Evolutionary conservation across 2,329 filamentous ascomycete genomes (phyloP).

Genomic region (Lecanicillium sp.): DNA sequence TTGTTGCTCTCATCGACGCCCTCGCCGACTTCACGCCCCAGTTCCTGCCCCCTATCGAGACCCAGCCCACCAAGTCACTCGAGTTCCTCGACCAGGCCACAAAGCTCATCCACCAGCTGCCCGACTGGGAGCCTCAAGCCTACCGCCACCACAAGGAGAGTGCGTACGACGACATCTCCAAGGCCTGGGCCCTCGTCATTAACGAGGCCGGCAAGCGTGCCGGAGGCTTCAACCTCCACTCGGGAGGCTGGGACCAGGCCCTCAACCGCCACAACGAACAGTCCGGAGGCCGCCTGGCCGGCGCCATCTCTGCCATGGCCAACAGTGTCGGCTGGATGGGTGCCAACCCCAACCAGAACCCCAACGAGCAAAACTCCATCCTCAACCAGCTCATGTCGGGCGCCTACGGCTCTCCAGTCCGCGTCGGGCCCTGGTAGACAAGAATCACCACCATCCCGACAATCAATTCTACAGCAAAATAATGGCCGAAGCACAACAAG

Average conservation of each 20-base stretch:
- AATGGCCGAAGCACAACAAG: constrained; percentile 10
- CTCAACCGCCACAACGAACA: constrained; percentile 82
- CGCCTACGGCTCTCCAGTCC: constrained; percentile 53
- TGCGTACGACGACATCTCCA: constrained; percentile 92
- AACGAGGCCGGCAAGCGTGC: constrained; percentile 86
- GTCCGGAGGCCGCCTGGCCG: constrained; percentile 73
- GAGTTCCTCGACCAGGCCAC: constrained; percentile 87
- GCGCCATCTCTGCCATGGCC: constrained; percentile 72
- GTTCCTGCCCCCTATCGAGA: constrained; percentile 87
- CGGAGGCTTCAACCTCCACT: constrained; percentile 82
- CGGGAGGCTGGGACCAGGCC: constrained; percentile 87
- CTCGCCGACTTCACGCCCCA: constrained; percentile 92
- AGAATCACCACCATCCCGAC: constrained; percentile 1
- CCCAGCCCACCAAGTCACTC: constrained; percentile 74
- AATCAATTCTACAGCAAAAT: constrained; percentile 12
- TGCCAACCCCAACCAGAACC: constrained; percentile 24
- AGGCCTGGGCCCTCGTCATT: constrained; percentile 88
- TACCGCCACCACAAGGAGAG: constrained; percentile 92
- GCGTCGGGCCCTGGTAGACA: constrained; percentile 56
- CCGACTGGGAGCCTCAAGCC: constrained; percentile 82
- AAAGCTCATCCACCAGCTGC: constrained; percentile 80
- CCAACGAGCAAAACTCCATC: constrained; percentile 49
- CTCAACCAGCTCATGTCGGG: constrained; percentile 57
- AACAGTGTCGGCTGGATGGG: constrained; percentile 75
- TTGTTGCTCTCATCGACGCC: constrained; percentile 78